Evolutionary conservation across 2,329 filamentous ascomycete species (phyloP).

Genomic region (Fonsecaea pugnacius): DNA sequence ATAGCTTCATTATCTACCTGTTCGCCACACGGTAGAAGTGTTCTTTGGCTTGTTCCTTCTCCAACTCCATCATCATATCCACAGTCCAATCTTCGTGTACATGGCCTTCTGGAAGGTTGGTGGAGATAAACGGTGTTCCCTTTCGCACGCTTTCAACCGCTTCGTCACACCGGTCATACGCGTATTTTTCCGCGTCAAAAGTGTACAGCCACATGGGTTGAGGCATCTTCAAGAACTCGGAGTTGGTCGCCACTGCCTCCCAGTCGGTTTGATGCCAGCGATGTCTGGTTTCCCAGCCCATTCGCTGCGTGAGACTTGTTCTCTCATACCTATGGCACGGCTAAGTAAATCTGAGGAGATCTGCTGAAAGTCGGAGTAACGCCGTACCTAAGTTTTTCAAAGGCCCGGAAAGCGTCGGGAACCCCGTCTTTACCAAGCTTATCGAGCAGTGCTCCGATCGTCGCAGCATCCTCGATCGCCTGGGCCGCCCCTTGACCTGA

Average conservation of each 20-base stretch:
- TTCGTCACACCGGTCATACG: conserved; percentile 46
- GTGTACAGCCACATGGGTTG: conserved; percentile 56
- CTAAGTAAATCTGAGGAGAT: background rate
- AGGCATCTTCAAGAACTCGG: conserved; percentile 28
- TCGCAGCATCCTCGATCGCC: conserved; percentile 56
- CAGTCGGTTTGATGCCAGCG: conserved; percentile 24
- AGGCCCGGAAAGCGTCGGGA: conserved; percentile 9
- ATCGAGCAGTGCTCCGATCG: conserved; percentile 50
- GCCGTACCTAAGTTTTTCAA: conserved; percentile 16
- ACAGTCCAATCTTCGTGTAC: conserved; percentile 23
- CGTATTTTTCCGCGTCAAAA: conserved; percentile 55
- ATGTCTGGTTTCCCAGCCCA: conserved; percentile 31
- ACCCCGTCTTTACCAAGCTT: conserved; percentile 35
- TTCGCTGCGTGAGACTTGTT: conserved; percentile 25
- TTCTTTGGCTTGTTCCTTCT: conserved; percentile 5
- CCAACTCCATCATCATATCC: conserved; percentile 15
- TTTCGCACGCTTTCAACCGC: conserved; percentile 3
- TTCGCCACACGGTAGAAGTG: conserved; percentile 8
- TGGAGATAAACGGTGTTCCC: conserved; percentile 11
- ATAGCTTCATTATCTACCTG: no score
- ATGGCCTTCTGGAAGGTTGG: conserved; percentile 12
- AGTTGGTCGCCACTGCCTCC: conserved; percentile 10
- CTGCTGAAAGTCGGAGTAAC: background rate
- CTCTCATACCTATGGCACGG: conserved; percentile 28
- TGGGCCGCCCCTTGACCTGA: conserved; percentile 55